Evolutionary conservation across 192 early-diverging fungal species (phyloP), one percentile per base, ranked within the genome.

Genomic region (Glomus cerebriforme): DNA sequence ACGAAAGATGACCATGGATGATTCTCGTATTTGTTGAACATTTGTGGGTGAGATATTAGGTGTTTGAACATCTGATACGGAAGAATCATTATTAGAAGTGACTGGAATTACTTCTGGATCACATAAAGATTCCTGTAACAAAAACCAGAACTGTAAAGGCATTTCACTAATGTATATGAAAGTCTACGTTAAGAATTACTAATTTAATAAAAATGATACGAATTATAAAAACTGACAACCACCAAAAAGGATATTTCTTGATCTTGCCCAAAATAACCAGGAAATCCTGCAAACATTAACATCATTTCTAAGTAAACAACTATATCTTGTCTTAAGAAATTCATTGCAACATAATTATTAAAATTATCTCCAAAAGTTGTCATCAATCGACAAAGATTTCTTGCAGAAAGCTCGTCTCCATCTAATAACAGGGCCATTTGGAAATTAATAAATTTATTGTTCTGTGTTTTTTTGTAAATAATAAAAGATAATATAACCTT

Each of bases 61-160:
- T 9, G 54, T 70, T 8, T 49, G 39, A 45, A 26, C 24, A 7
- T 64, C 34, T 22, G 29, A 37, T 19, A 29, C 27, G 5, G 64
- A 32, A 34, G n/a, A 58, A 7, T 43, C 58, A 58, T 82, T 81
- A 31, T 83, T 81, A n/a, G 82, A 83, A 15, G 31, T 47, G 6
- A 88, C 47, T 69, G 82, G 80, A 39, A 82, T 49, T 9, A 84
- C 35, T 68, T 81, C 81, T 43, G 79, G 78, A 63, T 94, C 93
- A 32, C 83, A 85, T 47, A 93, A 71, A 1, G 91, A 84, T 67
- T 94, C 93, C 79, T 94, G 92, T 13, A 93, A 79, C 62, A 89
- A 78, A 45, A 88, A 92, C 93, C 93, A 94, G 74, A 93, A 91
- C 71, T 90, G 88, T 22, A 94, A 88, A 6, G 93, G 86, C 59